Evolutionary conservation across 768 basidiomycete species (phyloP).

Genomic region (Dentipellis fragilis): DNA sequence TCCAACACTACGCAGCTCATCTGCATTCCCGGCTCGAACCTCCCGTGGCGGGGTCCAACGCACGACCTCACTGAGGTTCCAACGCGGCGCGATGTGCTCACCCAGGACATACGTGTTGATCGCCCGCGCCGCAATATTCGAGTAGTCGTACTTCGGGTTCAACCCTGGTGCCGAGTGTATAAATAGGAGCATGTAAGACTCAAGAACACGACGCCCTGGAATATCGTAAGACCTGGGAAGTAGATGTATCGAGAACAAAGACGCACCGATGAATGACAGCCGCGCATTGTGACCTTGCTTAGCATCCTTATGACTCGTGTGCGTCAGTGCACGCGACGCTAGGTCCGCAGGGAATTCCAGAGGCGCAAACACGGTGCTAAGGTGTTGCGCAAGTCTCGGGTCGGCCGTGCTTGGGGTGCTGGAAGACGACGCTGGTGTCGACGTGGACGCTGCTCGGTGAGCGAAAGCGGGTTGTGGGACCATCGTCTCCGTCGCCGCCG

Average conservation of each 20-base stretch:
- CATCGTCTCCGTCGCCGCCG: not conserved
- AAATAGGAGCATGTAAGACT: conserved; percentile 67
- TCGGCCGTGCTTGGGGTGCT: not conserved
- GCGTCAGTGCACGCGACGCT: conserved; percentile 66
- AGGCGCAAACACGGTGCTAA: conserved; percentile 52
- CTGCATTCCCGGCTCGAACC: conserved; percentile 18
- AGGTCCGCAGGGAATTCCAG: conserved; percentile 64
- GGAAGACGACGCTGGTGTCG: not conserved
- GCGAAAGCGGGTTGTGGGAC: not conserved
- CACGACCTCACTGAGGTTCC: conserved; percentile 65
- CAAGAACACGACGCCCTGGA: conserved; percentile 66
- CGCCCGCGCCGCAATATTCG: conserved; percentile 43
- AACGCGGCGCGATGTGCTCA: conserved; percentile 62
- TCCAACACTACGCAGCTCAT: conserved; percentile 46
- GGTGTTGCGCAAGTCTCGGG: conserved; percentile 34
- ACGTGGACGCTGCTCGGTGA: not conserved
- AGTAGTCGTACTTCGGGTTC: conserved; percentile 40
- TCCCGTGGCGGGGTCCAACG: conserved; percentile 38
- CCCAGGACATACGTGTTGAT: conserved; percentile 67
- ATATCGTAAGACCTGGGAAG: not conserved
- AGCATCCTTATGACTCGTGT: conserved; percentile 63
- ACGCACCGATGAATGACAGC: conserved; percentile 62
- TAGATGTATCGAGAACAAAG: not conserved
- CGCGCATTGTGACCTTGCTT: conserved; percentile 61
- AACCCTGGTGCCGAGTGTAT: conserved; percentile 42